Evolutionary conservation across 208 protist species (phyloP), one percentile per base, ranked within the genome.

Genomic region (Crithidia expoeki): DNA sequence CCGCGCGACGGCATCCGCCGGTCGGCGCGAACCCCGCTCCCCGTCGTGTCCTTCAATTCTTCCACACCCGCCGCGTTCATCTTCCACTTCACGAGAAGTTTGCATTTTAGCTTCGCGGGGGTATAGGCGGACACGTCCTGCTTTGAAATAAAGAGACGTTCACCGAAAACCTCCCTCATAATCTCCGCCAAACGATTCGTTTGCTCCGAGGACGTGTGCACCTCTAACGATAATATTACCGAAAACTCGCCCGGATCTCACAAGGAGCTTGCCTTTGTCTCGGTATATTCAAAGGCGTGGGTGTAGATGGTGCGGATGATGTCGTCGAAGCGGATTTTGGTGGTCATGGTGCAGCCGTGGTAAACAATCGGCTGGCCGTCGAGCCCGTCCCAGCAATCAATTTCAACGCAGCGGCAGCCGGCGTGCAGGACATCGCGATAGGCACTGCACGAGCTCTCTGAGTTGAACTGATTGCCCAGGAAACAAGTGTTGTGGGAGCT

Each of bases 401-500:
- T 63, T 53, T 96, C 89, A 21, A 97, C 82, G 67, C 90, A 97
- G 49, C 89, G 85, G 65, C 85, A 94, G 4, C 90, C 90, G 36
- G 76, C 78, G 16, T 76, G 68, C 16, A 96, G 74, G 19, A 70
- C 81, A 27, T 86, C 76, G 23, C 79, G 64, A 67, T 95, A 95
- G 74, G 88, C 85, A 3, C 81, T 68, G 17, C 75, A 56, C 32
- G 80, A 77, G 51, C 79, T 85, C 49, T 69, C 66, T 44, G 74
- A 79, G 52, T 60, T 81, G n/a, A 99, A 65, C 83, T 99, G 98
- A 80, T 98, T 83, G 25, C 95, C 95, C 17, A 82, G 79, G 6
- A 99, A 74, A 71, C 98, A 99, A 5, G 98, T 98, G 81, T 99
- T 99, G 81, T 99, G 97, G 5, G 92, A 98, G 30, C 86, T 89